Percentiles rank a stretch among this genome's conserved stretches.
Conservation (phyloP, 257 asterid species). For the Plectranthus barbatus region DNA sequence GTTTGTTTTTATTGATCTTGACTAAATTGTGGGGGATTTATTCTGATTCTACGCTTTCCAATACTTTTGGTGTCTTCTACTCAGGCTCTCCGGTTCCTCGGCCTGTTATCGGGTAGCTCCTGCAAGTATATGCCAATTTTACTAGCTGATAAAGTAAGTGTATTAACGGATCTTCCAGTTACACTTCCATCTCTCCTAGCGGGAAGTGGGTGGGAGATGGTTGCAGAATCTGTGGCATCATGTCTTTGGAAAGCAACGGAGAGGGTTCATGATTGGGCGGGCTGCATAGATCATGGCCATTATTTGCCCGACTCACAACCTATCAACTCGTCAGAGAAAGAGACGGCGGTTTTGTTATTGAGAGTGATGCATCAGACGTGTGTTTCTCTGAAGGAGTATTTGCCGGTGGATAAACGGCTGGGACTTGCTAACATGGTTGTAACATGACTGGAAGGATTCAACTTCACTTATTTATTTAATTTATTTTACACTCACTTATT, state of each 20-base stretch:
- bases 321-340: conserved; percentile 47
- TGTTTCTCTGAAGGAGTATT: conserved; percentile 40
- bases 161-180: conserved; percentile 65
- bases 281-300: conserved; percentile 12
- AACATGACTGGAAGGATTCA: too few species aligned
- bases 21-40: neutral
- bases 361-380: conserved; percentile 57
- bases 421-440: conserved; percentile 60
- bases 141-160: conserved; percentile 38
- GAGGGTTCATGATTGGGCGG: conserved; percentile 51
- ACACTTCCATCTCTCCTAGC: conserved; percentile 60
- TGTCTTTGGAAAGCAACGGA: conserved; percentile 43
- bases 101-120: conserved; percentile 68
- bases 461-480: too few species aligned
- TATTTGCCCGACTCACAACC: conserved; percentile 21
- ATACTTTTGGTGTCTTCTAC: conserved; percentile 3
- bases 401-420: conserved; percentile 65
- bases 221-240: conserved; percentile 56
- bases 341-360: conserved; percentile 33
- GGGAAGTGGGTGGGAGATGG: conserved; percentile 36
- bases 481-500: too few species aligned
- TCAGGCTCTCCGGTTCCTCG: conserved; percentile 76
- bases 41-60: neutral
- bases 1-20: too few species aligned
- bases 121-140: conserved; percentile 75